Conservation (phyloP, 169 alveolate genomes). For the Plasmodium vinckei region DNA sequence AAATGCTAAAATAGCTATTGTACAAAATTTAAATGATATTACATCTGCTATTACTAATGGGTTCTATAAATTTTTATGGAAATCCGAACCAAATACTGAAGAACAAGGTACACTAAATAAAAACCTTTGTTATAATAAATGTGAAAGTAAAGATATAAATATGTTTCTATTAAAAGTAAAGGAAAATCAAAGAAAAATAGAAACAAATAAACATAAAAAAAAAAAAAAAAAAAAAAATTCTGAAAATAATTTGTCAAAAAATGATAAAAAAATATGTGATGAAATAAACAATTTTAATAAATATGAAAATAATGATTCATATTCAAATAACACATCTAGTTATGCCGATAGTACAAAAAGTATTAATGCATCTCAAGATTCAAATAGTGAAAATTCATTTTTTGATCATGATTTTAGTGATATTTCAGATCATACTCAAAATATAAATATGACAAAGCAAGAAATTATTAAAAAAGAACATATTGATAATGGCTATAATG, state of each 20-base stretch:
- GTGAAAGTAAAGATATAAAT: conserved; percentile 78
- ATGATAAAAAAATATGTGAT: not conserved
- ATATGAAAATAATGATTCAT: conserved; percentile 3
- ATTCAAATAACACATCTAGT: conserved; percentile 24
- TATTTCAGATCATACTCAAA: conserved; percentile 9
- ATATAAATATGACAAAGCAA: not conserved
- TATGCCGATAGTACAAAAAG: conserved; percentile 70
- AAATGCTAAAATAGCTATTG: conserved; percentile 81
- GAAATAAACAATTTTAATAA: not conserved
- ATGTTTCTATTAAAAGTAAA: conserved; percentile 74
- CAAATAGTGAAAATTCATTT: conserved; percentile 54
- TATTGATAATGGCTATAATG: not conserved
- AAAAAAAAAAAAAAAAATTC: conserved; percentile 10
- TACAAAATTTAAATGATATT: conserved; percentile 80
- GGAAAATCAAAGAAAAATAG: conserved; percentile 76
- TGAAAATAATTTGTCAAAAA: not conserved
- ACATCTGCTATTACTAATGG: conserved; percentile 82
- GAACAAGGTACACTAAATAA: conserved; percentile 73
- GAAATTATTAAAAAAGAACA: not conserved
- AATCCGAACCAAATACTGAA: conserved; percentile 74
- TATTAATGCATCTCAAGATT: conserved; percentile 63
- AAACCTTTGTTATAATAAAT: conserved; percentile 72
- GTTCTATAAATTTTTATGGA: conserved; percentile 75
- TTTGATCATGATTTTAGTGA: conserved; percentile 56
- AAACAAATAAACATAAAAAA: conserved; percentile 62